phyloP scores from a whole-genome alignment of 2,329 filamentous ascomycete genomes.

The Colletotrichum sp. region DNA sequence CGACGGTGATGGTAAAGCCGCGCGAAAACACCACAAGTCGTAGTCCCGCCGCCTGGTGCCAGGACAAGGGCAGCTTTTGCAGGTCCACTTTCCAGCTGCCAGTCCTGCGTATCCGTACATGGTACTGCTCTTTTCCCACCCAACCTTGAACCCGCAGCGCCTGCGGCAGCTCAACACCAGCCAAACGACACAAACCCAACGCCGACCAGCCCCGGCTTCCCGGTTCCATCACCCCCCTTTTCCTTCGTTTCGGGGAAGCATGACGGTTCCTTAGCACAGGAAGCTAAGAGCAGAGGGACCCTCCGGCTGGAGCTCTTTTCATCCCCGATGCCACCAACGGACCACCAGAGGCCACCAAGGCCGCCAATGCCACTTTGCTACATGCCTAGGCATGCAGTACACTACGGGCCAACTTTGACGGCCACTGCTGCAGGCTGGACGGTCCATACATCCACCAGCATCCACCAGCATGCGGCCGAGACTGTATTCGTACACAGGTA shows the following conservation, averaged over 20 bases:
- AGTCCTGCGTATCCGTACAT: background rate
- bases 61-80: background rate
- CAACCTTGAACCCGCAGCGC: background rate
- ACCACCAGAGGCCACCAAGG: background rate
- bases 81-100: background rate
- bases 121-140: background rate
- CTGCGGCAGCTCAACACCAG: background rate
- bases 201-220: constrained; percentile 12
- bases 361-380: background rate
- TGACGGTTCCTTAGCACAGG: constrained; percentile 7
- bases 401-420: constrained; percentile 3
- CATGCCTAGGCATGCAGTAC: background rate
- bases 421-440: background rate
- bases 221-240: constrained; percentile 10
- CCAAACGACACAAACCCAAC: background rate
- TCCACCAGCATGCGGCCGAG: background rate
- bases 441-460: background rate
- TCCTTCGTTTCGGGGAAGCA: constrained; percentile 22
- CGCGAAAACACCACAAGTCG: background rate
- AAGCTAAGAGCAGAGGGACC: constrained; percentile 8
- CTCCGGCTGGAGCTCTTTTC: constrained; percentile 13
- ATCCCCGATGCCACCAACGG: constrained; percentile 3
- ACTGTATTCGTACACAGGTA: background rate
- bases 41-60: background rate
- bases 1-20: background rate